Base-by-base conservation (phyloP, 257 asterid species). In the Marsdenia floribunda region DNA sequence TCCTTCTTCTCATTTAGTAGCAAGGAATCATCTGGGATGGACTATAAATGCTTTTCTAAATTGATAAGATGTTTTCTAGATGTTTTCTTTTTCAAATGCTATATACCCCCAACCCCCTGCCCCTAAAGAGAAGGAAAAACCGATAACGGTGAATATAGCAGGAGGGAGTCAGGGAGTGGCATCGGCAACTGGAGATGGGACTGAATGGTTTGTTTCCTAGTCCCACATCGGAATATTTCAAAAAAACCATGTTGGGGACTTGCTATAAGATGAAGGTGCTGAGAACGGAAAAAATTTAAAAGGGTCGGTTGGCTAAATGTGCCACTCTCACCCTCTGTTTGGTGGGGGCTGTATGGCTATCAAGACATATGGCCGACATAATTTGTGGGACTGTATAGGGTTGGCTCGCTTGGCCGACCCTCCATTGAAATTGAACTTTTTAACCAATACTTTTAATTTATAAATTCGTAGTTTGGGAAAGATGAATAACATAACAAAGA, bases 301-400 rank as follows among this genome's bases (percentile, higher is more conserved):
- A 89, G 96, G 97, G 97, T 89, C 88, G 89, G 97, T 80, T 89
- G 97, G 97, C 93, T 83, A 80, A 83, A 68, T 78, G 73, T 78
- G 85, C 85, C 83, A 55, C 85, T 68, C 75, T 78, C 53, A 6
- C 76, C 83, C 79, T 52, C 42, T 16, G 78, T 3, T 55, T n/a
- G 85, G 85, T 49, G 58, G 47, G 87, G n/a, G 85, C 85, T 75
- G 83, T 78, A 83, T 89, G 96, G 96, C 82, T 80, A 87, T 91
- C 93, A 85, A 91, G 96, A 88, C 96, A 91, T 88, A 91, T 91
- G 91, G 92, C 92, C 89, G 90, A 83, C 93, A 84, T 70, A 83
- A 89, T 88, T 89, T 88, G 24, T 91, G 91, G 89, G 50, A 49
- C 3, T 0, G 0, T 0, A 82, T 18, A 89, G 92, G 92, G 87